Base-by-base conservation (phyloP, 441 rosid genomes). In the Populus tomentosa region DNA sequence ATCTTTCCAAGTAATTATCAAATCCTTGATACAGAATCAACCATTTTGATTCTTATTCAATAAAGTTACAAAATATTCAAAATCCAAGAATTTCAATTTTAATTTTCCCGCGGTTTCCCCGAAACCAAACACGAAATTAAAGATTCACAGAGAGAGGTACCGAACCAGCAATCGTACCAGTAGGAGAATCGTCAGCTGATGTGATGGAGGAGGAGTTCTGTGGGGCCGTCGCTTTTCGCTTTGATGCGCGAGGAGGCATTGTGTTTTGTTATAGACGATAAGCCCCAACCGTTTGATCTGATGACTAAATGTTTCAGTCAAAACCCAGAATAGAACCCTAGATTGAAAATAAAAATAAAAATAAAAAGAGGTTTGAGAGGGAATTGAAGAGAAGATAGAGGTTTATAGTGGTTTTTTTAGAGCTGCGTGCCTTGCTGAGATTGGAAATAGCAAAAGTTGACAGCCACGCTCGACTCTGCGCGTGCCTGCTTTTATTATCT, bases 161-260 rank as follows among this genome's bases (percentile, higher is more conserved):
- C n/a, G 20, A 18, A 53, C n/a, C 61, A 18, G n/a, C 40, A 18
- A 50, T 32, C 69, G 38, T 81, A 86, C 89, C 85, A 56, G 89
- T 40, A 65, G 80, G 82, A 67, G 79, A 16, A 72, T 80, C 77
- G 64, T 78, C 79, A 40, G 84, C 38, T 38, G 87, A 77, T 78
- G 80, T 76, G 84, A 81, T 78, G 70, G 82, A 70, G 67, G 84
- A 75, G 71, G 85, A 72, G 59, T 71, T 77, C 14, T 67, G 84
- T 76, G 89, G 86, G 84, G 75, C 86, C 72, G 75, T 84, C 67
- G 81, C 75, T 74, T 88, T 88, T 75, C 89, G 65, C 85, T 88
- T 88, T 9, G 85, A 82, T 32, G 86, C 82, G 36, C 85, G 88
- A 74, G 85, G 84, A 87, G 84, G 84, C 66, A 64, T 32, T 72